These are phyloP conservation scores for Carex parvula DNA, from an alignment of 176 grass and related monocot genomes.

Conservation along the genomic window DNA sequence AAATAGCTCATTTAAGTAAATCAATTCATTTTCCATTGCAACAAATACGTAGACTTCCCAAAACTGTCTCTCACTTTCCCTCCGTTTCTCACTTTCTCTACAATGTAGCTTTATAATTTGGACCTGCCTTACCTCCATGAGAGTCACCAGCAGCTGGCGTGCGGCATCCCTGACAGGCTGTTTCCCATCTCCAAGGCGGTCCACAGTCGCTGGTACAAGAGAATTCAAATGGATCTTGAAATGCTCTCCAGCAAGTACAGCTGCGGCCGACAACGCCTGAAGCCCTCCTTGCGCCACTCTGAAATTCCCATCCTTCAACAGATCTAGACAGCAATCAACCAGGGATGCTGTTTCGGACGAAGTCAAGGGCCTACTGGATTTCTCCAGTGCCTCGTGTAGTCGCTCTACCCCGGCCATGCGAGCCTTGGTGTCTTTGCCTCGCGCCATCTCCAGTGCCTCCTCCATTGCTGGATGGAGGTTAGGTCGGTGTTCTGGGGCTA, in stretches of 20 bases:
- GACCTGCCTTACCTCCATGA: conserved; percentile 62
- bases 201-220: conserved; percentile 61
- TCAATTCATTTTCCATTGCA: background rate
- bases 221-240: conserved; percentile 80
- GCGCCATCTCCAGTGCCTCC: conserved; percentile 76
- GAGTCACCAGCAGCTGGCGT: conserved; percentile 65
- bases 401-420: conserved; percentile 77
- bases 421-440: conserved; percentile 69
- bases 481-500: background rate
- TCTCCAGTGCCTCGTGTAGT: conserved; percentile 69
- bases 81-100: background rate
- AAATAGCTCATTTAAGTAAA: conserved; percentile 14
- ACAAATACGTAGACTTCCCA: background rate
- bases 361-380: conserved; percentile 43
- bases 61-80: background rate
- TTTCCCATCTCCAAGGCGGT: conserved; percentile 77
- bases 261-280: conserved; percentile 73
- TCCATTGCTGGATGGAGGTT: conserved; percentile 43
- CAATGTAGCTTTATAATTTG: background rate
- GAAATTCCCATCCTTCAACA: conserved; percentile 68
- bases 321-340: conserved; percentile 73
- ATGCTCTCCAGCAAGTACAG: conserved; percentile 83
- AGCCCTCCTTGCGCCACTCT: conserved; percentile 68
- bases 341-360: conserved; percentile 51
- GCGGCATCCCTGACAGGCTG: conserved; percentile 78